These are phyloP conservation scores for Cyclostephanos invisitatus DNA, from an alignment of 108 stramenopile species.

Conservation along the genomic window DNA sequence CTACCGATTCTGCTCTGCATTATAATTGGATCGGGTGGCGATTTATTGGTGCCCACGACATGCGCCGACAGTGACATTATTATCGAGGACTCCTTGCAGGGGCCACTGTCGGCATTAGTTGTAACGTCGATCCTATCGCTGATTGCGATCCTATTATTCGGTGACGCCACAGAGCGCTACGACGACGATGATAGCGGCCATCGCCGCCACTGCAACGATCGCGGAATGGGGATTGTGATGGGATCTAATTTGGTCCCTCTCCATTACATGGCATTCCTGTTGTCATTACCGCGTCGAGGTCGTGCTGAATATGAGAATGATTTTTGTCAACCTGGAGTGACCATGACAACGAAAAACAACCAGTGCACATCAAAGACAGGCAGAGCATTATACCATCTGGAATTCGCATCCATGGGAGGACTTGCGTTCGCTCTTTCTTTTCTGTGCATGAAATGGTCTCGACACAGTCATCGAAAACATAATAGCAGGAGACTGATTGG, in stretches of 20 bases:
- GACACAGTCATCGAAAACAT: slow-evolving; percentile 5
- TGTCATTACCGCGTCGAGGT: slow-evolving; percentile 3
- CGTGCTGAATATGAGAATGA: background rate
- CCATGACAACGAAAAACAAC: background rate
- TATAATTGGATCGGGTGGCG: background rate
- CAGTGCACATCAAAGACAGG: background rate
- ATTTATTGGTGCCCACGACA: background rate
- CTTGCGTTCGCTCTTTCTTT: slow-evolving; percentile 27
- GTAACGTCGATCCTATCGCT: slow-evolving; percentile 31
- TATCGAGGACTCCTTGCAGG: background rate
- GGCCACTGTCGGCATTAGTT: slow-evolving; percentile 4
- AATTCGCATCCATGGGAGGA: slow-evolving; percentile 30
- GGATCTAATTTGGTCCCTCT: slow-evolving; percentile 41
- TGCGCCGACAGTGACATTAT: background rate
- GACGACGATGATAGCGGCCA: background rate
- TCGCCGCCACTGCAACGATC: background rate
- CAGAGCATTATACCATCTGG: background rate
- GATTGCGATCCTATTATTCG: slow-evolving; percentile 18
- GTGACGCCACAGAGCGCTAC: slow-evolving; percentile 2
- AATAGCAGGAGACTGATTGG: slow-evolving; percentile 6
- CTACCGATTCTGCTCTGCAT: slow-evolving; percentile 25
- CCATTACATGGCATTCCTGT: slow-evolving; percentile 19
- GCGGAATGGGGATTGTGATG: slow-evolving; percentile 32
- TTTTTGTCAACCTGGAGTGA: background rate
- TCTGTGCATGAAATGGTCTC: slow-evolving; percentile 17